Percentiles rank a stretch among this genome's conserved stretches.
phyloP scores from a whole-genome alignment of 495 filamentous ascomycete species.

The Staphylotrichum tortipilum region DNA sequence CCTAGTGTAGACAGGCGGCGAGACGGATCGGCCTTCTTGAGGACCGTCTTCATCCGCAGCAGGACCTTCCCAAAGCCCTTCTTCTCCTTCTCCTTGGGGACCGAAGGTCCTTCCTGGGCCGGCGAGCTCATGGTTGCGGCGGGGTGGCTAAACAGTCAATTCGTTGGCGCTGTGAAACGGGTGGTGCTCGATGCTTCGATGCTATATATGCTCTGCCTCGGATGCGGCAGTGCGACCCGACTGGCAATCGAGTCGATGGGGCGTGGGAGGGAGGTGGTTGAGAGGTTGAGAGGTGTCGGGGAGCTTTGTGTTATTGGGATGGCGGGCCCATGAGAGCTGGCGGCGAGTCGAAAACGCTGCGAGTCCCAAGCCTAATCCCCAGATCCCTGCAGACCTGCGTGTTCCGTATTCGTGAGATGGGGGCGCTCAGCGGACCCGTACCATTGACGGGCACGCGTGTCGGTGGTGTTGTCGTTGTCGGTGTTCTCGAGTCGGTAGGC shows the following conservation, averaged over 20 bases:
- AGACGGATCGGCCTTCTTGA: conserved; percentile 43
- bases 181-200: too few species aligned
- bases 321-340: too few species aligned
- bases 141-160: too few species aligned
- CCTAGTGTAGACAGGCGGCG: conserved; percentile 22
- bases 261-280: neutral
- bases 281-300: too few species aligned
- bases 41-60: conserved; percentile 54
- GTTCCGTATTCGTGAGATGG: too few species aligned
- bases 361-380: neutral
- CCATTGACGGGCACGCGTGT: neutral
- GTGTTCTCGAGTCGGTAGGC: conserved; percentile 18
- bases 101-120: conserved; percentile 25
- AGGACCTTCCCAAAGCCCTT: conserved; percentile 56
- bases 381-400: neutral
- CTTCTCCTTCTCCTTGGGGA: conserved; percentile 43
- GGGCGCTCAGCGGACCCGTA: too few species aligned
- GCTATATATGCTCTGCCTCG: neutral
- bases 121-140: conserved; percentile 37
- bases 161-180: too few species aligned
- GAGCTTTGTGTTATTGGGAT: too few species aligned
- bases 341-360: too few species aligned
- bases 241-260: neutral
- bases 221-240: neutral
- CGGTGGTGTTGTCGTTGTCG: neutral